Base-by-base conservation (phyloP, 179 eudicot species). In the Nepenthes alata region DNA sequence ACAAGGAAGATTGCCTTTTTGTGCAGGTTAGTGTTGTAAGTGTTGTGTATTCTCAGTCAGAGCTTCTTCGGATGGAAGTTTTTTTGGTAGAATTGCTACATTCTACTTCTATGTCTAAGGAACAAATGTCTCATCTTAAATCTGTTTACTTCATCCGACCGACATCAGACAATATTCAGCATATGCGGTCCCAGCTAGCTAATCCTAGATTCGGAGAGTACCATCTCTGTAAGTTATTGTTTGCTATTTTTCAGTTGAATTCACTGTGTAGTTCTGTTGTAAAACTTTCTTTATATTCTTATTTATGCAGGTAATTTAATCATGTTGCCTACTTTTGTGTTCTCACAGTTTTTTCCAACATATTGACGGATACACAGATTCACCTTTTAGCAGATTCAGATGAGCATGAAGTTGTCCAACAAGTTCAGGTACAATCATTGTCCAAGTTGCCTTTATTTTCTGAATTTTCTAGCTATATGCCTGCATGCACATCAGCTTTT, bases 11-110 rank as follows among this genome's bases (percentile, higher is more conserved):
- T 47, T 11, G n/a, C 2, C 37, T 3, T 37, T 55, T 15, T 41
- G 56, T 66, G 69, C 87, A 91, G 98, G 96, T 91, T 77, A 89
- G 98, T 64, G 67, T 73, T 63, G 95, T 91, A 53, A 91, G 98
- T 79, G 96, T 91, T 45, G 98, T 83, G 61, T 91, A 89, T 73
- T 86, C 96, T 36, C 98, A 89, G 76, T 91, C 96, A 60, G 96
- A 91, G 71, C 84, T 91, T 45, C 86, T 91, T 57, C 85, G 85
- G 79, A 91, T 89, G 80, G 98, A 91, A 76, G 98, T 91, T 36
- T 91, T 89, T 74, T 63, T 91, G 77, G 98, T 91, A 67, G 98
- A 89, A 73, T 61, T 84, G 63, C 78, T 91, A 36, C 96, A 89
- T 73, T 86, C 98, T 67, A 86, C 86, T 68, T 80, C 96, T 64